These are phyloP conservation scores for Penicillium sp. DNA, from an alignment of 2,329 filamentous ascomycete species.

Conservation along the genomic window DNA sequence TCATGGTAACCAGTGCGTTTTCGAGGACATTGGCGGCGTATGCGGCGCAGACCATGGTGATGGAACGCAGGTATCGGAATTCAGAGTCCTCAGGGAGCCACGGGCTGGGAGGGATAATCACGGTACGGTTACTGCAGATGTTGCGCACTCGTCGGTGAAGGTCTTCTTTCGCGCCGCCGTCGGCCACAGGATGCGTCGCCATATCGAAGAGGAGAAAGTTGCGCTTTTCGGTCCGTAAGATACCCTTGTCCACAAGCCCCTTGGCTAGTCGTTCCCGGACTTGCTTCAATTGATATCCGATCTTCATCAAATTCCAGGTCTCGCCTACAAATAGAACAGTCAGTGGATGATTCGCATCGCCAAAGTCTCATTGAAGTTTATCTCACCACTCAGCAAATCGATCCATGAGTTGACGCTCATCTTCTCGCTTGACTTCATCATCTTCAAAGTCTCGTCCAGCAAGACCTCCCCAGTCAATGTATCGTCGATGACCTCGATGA, in stretches of 20 bases:
- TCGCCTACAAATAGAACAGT: slow-evolving; percentile 63
- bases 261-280: slow-evolving; percentile 96
- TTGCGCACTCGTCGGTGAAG: slow-evolving; percentile 89
- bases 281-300: slow-evolving; percentile 98
- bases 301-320: slow-evolving; percentile 99
- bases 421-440: slow-evolving; percentile 99
- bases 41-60: slow-evolving; percentile 95
- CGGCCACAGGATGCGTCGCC: slow-evolving; percentile 96
- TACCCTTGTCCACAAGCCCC: slow-evolving; percentile 96
- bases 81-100: slow-evolving; percentile 94
- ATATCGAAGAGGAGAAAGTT: slow-evolving; percentile 99
- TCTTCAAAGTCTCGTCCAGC: slow-evolving; percentile 95
- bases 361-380: not conserved
- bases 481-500: slow-evolving; percentile 97
- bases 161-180: slow-evolving; percentile 96
- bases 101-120: slow-evolving; percentile 80
- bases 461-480: slow-evolving; percentile 95
- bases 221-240: slow-evolving; percentile 96
- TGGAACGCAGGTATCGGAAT: slow-evolving; percentile 86
- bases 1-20: slow-evolving; percentile 90
- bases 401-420: slow-evolving; percentile 99
- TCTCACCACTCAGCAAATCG: slow-evolving; percentile 92
- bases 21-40: slow-evolving; percentile 98
- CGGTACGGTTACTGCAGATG: slow-evolving; percentile 88
- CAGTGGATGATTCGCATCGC: slow-evolving; percentile 6